Base-by-base conservation (phyloP, 306 rosid species). In the Senna tora region DNA sequence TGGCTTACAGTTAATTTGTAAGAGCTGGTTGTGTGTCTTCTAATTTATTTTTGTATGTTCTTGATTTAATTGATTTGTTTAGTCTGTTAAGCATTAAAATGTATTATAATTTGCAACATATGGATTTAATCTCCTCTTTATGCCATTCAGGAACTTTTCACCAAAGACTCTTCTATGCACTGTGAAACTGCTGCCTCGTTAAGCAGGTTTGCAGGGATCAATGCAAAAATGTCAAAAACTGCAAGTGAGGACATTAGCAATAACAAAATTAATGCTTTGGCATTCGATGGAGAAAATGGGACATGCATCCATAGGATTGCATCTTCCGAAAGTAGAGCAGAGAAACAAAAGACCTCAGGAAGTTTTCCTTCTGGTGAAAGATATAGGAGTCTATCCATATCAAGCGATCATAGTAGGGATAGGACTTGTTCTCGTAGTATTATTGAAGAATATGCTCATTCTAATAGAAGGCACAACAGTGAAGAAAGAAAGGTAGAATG, bases 1-100 rank as follows among this genome's bases (percentile, higher is more conserved):
- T 82, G 95, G 90, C 96, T 91, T 91, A 77, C 93, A 77, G 80
- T 91, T 91, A 79, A 89, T 95, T 91, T 88, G 99, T 91, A 95
- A 95, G 99, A 91, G 89, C 92, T 89, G 84, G 97, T 85, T 92
- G 84, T 53, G 82, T 60, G 89, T 88, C 61, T 62, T 69, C 74
- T 53, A 21, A 25, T 25, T 25, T 25, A 25, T 69, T 79, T 73
- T 77, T 82, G 82, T 75, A 45, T 55, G 57, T 67, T 76, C 69
- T 41, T 61, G 64, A 74, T 51, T 46, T 72, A 72, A 67, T 22
- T 49, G 9, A 13, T 55, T 36, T 72, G 13, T 6, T 28, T 7
- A 25, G 30, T 25, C 3, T 25, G 30, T 25, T 25, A 1, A 25
- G 30, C 30, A 25, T 13, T 7, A 25, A 25, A 25, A 3, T 15